Evolutionary conservation across 1,284 basidiomycete species (phyloP).

Genomic region (Fomitiporia mediterranea): DNA sequence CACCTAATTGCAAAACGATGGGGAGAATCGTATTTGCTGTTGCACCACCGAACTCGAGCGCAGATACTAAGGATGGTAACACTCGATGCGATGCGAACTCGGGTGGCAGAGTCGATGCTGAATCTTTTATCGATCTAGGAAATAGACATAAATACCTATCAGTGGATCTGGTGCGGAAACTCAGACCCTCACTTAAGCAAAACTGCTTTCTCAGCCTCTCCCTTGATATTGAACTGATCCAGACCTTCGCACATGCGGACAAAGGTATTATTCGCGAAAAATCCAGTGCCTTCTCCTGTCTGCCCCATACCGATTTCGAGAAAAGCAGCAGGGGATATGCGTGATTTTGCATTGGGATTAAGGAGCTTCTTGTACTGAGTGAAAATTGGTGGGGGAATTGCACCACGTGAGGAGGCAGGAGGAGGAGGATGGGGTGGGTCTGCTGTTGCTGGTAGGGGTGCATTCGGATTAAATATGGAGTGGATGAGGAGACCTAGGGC

Average conservation of each 20-base stretch:
- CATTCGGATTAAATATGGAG: constrained; percentile 78
- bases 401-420: constrained; percentile 66
- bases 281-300: constrained; percentile 57
- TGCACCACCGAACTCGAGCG: constrained; percentile 81
- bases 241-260: constrained; percentile 83
- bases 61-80: constrained; percentile 81
- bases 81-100: constrained; percentile 87
- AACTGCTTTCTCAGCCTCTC: constrained; percentile 74
- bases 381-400: constrained; percentile 77
- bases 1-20: constrained; percentile 76
- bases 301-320: constrained; percentile 77
- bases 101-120: constrained; percentile 73
- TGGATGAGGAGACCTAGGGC: constrained; percentile 83
- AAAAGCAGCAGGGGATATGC: constrained; percentile 75
- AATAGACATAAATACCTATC: neutral
- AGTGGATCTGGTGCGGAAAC: neutral
- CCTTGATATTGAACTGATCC: constrained; percentile 82
- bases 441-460: constrained; percentile 64
- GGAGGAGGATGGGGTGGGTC: constrained; percentile 72
- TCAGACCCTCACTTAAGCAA: constrained; percentile 71
- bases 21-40: constrained; percentile 79
- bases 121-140: constrained; percentile 72
- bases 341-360: constrained; percentile 79
- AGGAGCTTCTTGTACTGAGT: constrained; percentile 83
- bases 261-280: constrained; percentile 82